phyloP scores from a whole-genome alignment of 2,329 filamentous ascomycete species.

The Penicillium sclerotiorum region DNA sequence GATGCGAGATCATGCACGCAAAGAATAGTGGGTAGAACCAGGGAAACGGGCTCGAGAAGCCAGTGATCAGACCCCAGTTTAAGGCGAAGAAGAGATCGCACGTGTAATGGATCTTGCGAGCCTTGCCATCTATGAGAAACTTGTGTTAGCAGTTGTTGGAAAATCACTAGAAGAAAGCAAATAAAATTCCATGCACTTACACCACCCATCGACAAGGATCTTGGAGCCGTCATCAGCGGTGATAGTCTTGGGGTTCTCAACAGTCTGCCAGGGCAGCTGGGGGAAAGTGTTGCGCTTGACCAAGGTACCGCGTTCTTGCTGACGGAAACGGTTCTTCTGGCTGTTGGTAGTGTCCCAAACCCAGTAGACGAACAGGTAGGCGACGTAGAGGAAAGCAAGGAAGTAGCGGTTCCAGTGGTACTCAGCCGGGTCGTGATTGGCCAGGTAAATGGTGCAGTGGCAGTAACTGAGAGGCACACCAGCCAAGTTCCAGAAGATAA shows the following conservation, averaged over 20 bases:
- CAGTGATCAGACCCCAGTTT: slow-evolving; percentile 78
- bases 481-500: slow-evolving; percentile 96
- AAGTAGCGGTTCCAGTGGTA: slow-evolving; percentile 76
- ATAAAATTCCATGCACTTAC: slow-evolving; percentile 44
- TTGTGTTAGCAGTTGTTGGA: slow-evolving; percentile 21
- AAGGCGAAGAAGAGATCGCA: slow-evolving; percentile 78
- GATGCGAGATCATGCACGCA: slow-evolving; percentile 75
- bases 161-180: background rate
- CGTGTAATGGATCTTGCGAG: slow-evolving; percentile 79
- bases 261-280: slow-evolving; percentile 82
- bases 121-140: slow-evolving; percentile 60
- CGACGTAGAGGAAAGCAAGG: slow-evolving; percentile 64
- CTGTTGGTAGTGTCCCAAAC: slow-evolving; percentile 90
- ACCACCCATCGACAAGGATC: slow-evolving; percentile 85
- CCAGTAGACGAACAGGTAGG: slow-evolving; percentile 85
- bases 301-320: slow-evolving; percentile 71
- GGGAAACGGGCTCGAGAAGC: slow-evolving; percentile 78
- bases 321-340: slow-evolving; percentile 91
- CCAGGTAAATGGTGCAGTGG: slow-evolving; percentile 88
- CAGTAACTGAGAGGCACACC: slow-evolving; percentile 90
- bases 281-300: slow-evolving; percentile 79
- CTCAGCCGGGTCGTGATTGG: slow-evolving; percentile 75
- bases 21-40: slow-evolving; percentile 92
- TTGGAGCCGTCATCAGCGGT: slow-evolving; percentile 71
- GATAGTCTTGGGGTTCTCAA: slow-evolving; percentile 80